phyloP scores from a whole-genome alignment of 2,329 filamentous ascomycete species.

The Trichoderma hamatum region DNA sequence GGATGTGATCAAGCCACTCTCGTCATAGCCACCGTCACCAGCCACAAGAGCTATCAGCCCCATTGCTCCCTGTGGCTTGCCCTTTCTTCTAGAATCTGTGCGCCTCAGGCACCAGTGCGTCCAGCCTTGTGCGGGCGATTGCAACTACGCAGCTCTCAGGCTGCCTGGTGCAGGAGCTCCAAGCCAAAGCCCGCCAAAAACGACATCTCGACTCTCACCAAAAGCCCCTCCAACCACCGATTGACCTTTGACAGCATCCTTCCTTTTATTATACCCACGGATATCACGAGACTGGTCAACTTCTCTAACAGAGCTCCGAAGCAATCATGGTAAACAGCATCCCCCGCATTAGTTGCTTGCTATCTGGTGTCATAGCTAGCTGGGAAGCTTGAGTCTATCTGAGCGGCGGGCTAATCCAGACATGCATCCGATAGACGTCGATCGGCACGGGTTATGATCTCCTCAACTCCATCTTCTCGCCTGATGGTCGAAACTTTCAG shows the following conservation, averaged over 20 bases:
- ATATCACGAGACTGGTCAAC: background rate
- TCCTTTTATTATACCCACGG: background rate
- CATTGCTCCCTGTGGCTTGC: slow-evolving; percentile 26
- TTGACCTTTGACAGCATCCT: slow-evolving; percentile 15
- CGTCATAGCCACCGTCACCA: slow-evolving; percentile 16
- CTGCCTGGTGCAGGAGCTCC: slow-evolving; percentile 47
- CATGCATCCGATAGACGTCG: slow-evolving; percentile 72
- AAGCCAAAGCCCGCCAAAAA: slow-evolving; percentile 31
- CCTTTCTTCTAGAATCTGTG: background rate
- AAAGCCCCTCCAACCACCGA: slow-evolving; percentile 21
- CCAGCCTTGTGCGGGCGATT: slow-evolving; percentile 36
- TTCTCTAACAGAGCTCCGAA: background rate
- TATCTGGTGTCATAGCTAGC: background rate
- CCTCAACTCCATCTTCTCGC: slow-evolving; percentile 98
- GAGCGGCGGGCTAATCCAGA: slow-evolving; percentile 23
- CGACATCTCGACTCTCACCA: slow-evolving; percentile 25
- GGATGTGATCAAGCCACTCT: slow-evolving; percentile 26
- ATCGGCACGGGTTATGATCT: slow-evolving; percentile 99
- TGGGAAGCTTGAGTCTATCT: background rate
- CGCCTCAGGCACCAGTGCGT: slow-evolving; percentile 39
- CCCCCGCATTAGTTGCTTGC: background rate
- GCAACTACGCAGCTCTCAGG: slow-evolving; percentile 48
- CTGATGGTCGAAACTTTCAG: slow-evolving; percentile 98
- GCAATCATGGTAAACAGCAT: slow-evolving; percentile 25
- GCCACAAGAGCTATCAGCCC: slow-evolving; percentile 2